Evolutionary conservation across 2,329 filamentous ascomycete genomes (phyloP).

Genomic region (Sordariomycetes sp.): DNA sequence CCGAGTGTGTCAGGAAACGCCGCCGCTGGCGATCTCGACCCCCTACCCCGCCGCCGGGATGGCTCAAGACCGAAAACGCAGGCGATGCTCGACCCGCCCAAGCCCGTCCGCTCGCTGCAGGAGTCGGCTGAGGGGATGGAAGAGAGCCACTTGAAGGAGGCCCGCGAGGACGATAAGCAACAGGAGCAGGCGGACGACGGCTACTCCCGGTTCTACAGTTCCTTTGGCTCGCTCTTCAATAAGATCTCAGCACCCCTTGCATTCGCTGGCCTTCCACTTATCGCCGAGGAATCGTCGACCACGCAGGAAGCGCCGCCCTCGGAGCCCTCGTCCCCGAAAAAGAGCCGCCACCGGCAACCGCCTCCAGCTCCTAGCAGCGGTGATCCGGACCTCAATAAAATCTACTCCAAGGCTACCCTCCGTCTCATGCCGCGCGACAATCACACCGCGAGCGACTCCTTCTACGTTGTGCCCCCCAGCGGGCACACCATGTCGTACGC

Average conservation of each 20-base stretch:
- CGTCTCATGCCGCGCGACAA: slow-evolving; percentile 64
- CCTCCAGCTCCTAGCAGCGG: slow-evolving; percentile 8
- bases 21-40: slow-evolving; percentile 58
- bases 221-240: slow-evolving; percentile 81
- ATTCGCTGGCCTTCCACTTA: slow-evolving; percentile 82
- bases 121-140: slow-evolving; percentile 10
- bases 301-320: not conserved
- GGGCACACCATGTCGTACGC: slow-evolving; percentile 91
- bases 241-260: slow-evolving; percentile 82
- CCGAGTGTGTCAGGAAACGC: slow-evolving; percentile 67
- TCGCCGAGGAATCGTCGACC: slow-evolving; percentile 32
- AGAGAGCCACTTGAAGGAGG: slow-evolving; percentile 8
- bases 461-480: slow-evolving; percentile 88
- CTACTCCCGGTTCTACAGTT: slow-evolving; percentile 85
- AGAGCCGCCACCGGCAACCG: slow-evolving; percentile 20
- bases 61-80: slow-evolving; percentile 40
- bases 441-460: slow-evolving; percentile 59
- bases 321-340: slow-evolving; percentile 22
- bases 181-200: slow-evolving; percentile 58
- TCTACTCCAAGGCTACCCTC: slow-evolving; percentile 80
- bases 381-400: slow-evolving; percentile 68
- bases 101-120: slow-evolving; percentile 43
- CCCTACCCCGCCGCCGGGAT: slow-evolving; percentile 37
- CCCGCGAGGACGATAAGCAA: not conserved
- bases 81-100: slow-evolving; percentile 42